Evolutionary conservation across 2,329 filamentous ascomycete genomes (phyloP), one percentile per base, ranked within the genome.

Genomic region (Cladosporium sp.): DNA sequence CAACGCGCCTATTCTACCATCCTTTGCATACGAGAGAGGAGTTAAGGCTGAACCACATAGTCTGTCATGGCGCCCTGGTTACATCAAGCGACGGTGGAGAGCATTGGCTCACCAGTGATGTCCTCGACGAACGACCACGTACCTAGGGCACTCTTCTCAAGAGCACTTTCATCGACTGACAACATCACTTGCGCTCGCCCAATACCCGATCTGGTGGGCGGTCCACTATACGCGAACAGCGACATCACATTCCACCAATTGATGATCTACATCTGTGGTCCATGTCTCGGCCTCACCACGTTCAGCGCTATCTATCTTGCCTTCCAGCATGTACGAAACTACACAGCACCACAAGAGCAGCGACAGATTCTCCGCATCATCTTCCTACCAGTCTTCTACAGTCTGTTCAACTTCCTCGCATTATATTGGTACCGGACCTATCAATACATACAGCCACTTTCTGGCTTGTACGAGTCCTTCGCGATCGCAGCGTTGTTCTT

Each of bases 401-500:
- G 45, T 22, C 39, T 62, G 2, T 61, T 64, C 58, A 57, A 60
- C 39, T 61, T 64, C 39, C 47, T 64, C 6, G 57, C 60, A 3
- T 45, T 62, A 12, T 58, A 49, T 17, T 64, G 62, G 55, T 61
- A 60, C 40, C 22, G 32, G 4, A 59, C 59, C n/a, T 61, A 58
- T 32, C 49, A 55, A 17, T 62, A 61, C 37, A 60, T 64, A 15
- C 55, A 54, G 32, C 62, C 62, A 6, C 52, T 64, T 6, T 54
- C 58, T 1, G 57, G 49, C 19, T 42, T 62, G 2, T 64, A 64
- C 48, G 60, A 64, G 49, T 56, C 51, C 13, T 64, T 64, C 35
- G 34, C 59, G 24, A 55, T 64, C 25, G 62, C 59, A 13, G 62
- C 62, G 19, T 25, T 64, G n/a, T 62, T 64, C 47, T 57, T 64